Conservation (phyloP, 1,284 basidiomycete species). For the Ganoderma sinense region DNA sequence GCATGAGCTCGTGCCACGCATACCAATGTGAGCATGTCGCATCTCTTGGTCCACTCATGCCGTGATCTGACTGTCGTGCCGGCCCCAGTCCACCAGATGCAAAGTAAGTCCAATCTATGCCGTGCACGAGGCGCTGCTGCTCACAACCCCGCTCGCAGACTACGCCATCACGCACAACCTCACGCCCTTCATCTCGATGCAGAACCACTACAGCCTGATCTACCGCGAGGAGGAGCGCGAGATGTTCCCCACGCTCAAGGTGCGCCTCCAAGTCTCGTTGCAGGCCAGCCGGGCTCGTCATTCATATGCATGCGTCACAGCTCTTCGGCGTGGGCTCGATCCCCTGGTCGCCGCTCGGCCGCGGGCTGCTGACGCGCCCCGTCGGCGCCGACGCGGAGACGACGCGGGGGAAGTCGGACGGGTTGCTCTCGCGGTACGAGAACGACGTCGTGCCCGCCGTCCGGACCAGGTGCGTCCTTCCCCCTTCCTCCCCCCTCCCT, state of each 20-base stretch:
- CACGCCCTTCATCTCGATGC: constrained; percentile 63
- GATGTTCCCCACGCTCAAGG: constrained; percentile 49
- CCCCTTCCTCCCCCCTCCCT: not conserved
- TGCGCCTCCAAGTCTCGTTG: not conserved
- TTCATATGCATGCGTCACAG: no score
- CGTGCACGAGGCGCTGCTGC: not conserved
- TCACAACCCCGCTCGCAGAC: constrained; percentile 22
- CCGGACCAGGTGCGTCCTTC: not conserved
- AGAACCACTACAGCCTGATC: constrained; percentile 52
- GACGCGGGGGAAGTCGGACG: constrained; percentile 36
- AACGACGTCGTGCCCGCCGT: constrained; percentile 6
- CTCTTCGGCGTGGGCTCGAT: constrained; percentile 48
- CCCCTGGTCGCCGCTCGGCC: constrained; percentile 51
- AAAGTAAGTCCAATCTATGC: constrained; percentile 42
- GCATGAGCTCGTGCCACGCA: constrained; percentile 57
- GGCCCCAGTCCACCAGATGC: constrained; percentile 48
- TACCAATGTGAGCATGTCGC: constrained; percentile 38
- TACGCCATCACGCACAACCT: constrained; percentile 48
- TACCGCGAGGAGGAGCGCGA: constrained; percentile 61
- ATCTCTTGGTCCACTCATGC: no score
- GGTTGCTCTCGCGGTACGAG: constrained; percentile 6
- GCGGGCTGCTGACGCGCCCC: constrained; percentile 47
- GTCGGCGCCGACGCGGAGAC: constrained; percentile 31
- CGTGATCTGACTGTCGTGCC: no score
- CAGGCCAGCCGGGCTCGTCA: no score